Evolutionary conservation across 768 basidiomycete genomes (phyloP).

Genomic region (Epithele typhae): DNA sequence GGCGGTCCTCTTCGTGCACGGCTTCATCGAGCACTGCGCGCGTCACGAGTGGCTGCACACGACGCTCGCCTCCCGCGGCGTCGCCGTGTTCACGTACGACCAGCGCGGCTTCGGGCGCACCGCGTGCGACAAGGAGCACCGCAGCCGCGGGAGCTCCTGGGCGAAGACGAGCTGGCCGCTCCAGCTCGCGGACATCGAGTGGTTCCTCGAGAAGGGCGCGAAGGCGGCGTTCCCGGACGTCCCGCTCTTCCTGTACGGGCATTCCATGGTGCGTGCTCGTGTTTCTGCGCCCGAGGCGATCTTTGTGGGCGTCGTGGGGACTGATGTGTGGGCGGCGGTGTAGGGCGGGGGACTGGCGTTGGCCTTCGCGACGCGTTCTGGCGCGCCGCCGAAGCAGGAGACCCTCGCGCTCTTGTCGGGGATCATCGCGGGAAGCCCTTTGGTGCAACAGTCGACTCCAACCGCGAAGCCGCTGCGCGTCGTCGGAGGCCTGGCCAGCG

Average conservation of each 20-base stretch:
- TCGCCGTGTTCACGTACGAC: conserved; percentile 72
- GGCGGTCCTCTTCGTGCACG: conserved; percentile 66
- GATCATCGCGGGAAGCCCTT: conserved; percentile 63
- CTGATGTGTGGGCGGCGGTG: neutral
- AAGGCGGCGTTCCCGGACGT: conserved; percentile 37
- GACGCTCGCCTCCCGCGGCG: conserved; percentile 43
- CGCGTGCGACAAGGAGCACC: conserved; percentile 52
- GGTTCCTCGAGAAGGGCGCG: conserved; percentile 56
- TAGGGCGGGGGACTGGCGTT: conserved; percentile 67
- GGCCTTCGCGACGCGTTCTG: conserved; percentile 42
- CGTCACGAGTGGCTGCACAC: conserved; percentile 69
- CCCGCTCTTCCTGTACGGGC: conserved; percentile 71
- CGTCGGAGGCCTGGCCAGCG: neutral
- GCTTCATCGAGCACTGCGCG: conserved; percentile 71
- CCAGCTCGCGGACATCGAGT: conserved; percentile 65
- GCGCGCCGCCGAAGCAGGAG: conserved; percentile 27
- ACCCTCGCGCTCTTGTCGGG: conserved; percentile 48
- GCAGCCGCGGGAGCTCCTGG: conserved; percentile 53
- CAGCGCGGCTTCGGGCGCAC: conserved; percentile 80
- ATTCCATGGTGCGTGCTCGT: conserved; percentile 76
- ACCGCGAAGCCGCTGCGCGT: conserved; percentile 23
- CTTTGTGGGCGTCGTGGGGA: no score
- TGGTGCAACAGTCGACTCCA: conserved; percentile 60
- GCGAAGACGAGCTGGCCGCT: conserved; percentile 59
- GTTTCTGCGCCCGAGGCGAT: no score